A percentile compares a stretch with the other conserved stretches of the same genome.
These are phyloP conservation scores for Neopestalotiopsis sp. DNA, from an alignment of 2,329 filamentous ascomycete species.

Conservation along the genomic window DNA sequence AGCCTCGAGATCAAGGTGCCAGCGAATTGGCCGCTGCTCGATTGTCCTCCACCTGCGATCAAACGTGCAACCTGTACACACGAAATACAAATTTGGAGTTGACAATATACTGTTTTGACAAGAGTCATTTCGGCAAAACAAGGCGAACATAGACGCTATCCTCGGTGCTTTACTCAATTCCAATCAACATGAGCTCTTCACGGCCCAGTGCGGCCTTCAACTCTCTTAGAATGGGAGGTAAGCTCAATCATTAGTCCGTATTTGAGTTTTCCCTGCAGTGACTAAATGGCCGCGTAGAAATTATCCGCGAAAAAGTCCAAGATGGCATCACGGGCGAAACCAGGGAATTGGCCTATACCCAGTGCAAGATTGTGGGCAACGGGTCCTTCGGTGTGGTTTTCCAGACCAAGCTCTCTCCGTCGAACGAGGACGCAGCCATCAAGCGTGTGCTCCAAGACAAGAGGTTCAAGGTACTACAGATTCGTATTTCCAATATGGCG, in stretches of 20 bases:
- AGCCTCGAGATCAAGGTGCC: neutral
- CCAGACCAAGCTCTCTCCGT: constrained; percentile 98
- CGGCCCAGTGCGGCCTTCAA: constrained; percentile 80
- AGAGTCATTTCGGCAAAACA: neutral
- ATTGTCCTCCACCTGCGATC: neutral
- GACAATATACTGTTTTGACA: neutral
- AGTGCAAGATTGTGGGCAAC: constrained; percentile 99
- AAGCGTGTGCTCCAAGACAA: constrained; percentile 99
- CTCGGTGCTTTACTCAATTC: neutral
- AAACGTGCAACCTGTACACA: neutral
- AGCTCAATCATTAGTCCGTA: constrained; percentile 46
- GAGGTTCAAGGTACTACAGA: constrained; percentile 85
- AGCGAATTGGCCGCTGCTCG: neutral
- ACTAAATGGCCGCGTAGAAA: constrained; percentile 64
- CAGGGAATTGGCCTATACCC: constrained; percentile 95
- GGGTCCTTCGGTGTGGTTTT: constrained; percentile 99
- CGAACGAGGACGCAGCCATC: constrained; percentile 97
- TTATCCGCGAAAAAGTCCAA: constrained; percentile 98
- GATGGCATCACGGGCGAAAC: constrained; percentile 97
- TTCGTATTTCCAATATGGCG: neutral
- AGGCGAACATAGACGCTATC: neutral
- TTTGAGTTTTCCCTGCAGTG: constrained; percentile 19
- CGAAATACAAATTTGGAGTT: neutral
- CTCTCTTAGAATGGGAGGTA: constrained; percentile 93
- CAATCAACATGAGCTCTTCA: constrained; percentile 78